These are phyloP conservation scores for Neonectria faginata DNA, from an alignment of 2,329 filamentous ascomycete species.

Conservation along the genomic window DNA sequence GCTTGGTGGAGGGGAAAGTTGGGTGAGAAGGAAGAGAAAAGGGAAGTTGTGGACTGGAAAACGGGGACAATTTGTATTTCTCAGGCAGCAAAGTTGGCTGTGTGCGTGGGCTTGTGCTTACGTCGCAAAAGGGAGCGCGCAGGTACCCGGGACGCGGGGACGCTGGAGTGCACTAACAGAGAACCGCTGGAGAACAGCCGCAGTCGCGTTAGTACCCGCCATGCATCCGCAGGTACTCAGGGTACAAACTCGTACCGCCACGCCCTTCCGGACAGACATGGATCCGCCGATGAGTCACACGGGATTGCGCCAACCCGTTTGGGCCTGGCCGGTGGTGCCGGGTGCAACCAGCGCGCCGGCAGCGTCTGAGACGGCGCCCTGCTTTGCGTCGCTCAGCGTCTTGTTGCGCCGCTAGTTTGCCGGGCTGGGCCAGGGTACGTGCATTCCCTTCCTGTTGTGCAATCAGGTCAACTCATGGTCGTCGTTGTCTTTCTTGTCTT, in stretches of 20 bases:
- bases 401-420: neutral
- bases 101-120: conserved; percentile 28
- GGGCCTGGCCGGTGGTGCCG: conserved; percentile 44
- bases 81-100: conserved; percentile 57
- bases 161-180: conserved; percentile 33
- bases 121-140: neutral
- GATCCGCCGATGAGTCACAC: conserved; percentile 53
- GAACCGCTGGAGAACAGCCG: neutral
- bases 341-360: conserved; percentile 36
- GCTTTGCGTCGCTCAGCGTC: conserved; percentile 13
- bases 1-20: conserved; percentile 47
- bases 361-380: conserved; percentile 41
- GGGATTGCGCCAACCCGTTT: conserved; percentile 46
- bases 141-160: conserved; percentile 38
- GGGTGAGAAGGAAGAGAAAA: conserved; percentile 51
- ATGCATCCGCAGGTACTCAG: conserved; percentile 33
- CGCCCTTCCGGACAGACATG: conserved; percentile 46
- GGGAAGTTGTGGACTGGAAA: conserved; percentile 43
- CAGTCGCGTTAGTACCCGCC: conserved; percentile 27
- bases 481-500: neutral
- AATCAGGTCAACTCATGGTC: neutral
- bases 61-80: conserved; percentile 57
- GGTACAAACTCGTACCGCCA: neutral
- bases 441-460: neutral
- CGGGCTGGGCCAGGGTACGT: neutral